Conservation (phyloP, 805 yeast species). For the Lipomyces japonicus region DNA sequence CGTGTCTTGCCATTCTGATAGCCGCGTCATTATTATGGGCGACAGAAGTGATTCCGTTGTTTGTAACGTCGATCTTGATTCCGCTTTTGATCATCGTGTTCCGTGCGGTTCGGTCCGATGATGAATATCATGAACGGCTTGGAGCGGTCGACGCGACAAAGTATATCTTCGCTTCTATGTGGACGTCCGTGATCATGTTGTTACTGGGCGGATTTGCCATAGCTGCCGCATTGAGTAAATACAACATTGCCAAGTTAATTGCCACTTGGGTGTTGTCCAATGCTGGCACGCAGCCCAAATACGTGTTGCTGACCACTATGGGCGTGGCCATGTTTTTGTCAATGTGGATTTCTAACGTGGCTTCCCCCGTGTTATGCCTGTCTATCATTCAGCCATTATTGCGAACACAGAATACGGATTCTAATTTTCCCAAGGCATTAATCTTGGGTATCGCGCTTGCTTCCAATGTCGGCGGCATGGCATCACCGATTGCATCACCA, state of each 20-base stretch:
- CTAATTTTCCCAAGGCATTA: slow-evolving; percentile 75
- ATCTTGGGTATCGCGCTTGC: slow-evolving; percentile 91
- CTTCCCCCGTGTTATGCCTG: slow-evolving; percentile 90
- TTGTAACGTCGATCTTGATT: slow-evolving; percentile 78
- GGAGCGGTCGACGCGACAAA: slow-evolving; percentile 66
- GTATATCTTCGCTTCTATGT: slow-evolving; percentile 80
- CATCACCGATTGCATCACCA: slow-evolving; percentile 95
- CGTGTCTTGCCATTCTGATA: slow-evolving; percentile 79
- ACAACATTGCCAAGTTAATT: slow-evolving; percentile 78
- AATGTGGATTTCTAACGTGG: slow-evolving; percentile 96
- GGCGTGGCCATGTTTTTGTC: slow-evolving; percentile 77
- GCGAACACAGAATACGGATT: slow-evolving; percentile 74
- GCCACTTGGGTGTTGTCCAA: slow-evolving; percentile 76
- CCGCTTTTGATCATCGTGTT: slow-evolving; percentile 77
- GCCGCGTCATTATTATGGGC: slow-evolving; percentile 92
- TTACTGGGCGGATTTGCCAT: slow-evolving; percentile 89
- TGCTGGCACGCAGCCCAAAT: slow-evolving; percentile 83
- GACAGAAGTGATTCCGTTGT: slow-evolving; percentile 82
- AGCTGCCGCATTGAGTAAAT: slow-evolving; percentile 91
- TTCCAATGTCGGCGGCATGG: slow-evolving; percentile 93
- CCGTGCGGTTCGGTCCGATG: slow-evolving; percentile 58
- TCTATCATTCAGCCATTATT: slow-evolving; percentile 88
- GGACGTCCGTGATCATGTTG: slow-evolving; percentile 90
- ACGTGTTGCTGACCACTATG: slow-evolving; percentile 77
- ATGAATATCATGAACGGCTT: slow-evolving; percentile 50